A percentile compares a stretch with the other conserved stretches of the same genome.
Conservation (phyloP, 2,329 filamentous ascomycete species). For the Didymella keratinophila region DNA sequence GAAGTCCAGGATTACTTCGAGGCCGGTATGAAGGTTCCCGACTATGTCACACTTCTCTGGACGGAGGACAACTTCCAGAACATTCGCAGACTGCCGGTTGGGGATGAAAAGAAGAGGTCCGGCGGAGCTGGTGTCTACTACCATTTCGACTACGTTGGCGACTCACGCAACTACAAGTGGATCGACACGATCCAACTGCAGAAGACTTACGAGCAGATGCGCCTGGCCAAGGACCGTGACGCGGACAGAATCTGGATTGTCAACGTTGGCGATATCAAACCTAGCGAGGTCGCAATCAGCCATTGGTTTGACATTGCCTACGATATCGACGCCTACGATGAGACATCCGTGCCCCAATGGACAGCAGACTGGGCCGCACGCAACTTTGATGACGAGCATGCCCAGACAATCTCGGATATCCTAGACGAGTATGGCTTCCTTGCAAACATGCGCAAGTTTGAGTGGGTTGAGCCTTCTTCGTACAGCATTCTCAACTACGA, state of each 20-base stretch:
- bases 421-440: constrained; percentile 65
- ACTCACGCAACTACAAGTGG: constrained; percentile 64
- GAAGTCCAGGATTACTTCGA: constrained; percentile 76
- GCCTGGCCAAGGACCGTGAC: constrained; percentile 65
- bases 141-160: constrained; percentile 70
- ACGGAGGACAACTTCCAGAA: constrained; percentile 76
- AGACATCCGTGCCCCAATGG: constrained; percentile 65
- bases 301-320: constrained; percentile 75
- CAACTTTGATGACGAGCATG: constrained; percentile 63
- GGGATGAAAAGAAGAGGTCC: constrained; percentile 64
- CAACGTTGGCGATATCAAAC: constrained; percentile 73
- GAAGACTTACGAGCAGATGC: constrained; percentile 72
- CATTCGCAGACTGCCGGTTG: constrained; percentile 67
- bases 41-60: constrained; percentile 73
- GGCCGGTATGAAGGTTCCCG: constrained; percentile 67
- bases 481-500: constrained; percentile 71
- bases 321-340: constrained; percentile 65
- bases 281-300: constrained; percentile 69
- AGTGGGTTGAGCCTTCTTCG: constrained; percentile 65
- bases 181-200: constrained; percentile 72
- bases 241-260: constrained; percentile 71
- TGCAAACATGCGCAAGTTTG: constrained; percentile 68
- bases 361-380: constrained; percentile 64
- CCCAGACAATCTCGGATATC: constrained; percentile 59
- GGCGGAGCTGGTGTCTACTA: constrained; percentile 74